Evolutionary conservation across 108 stramenopile species (phyloP), one percentile per base, ranked within the genome.

Genomic region (Parietichytrium sp.): DNA sequence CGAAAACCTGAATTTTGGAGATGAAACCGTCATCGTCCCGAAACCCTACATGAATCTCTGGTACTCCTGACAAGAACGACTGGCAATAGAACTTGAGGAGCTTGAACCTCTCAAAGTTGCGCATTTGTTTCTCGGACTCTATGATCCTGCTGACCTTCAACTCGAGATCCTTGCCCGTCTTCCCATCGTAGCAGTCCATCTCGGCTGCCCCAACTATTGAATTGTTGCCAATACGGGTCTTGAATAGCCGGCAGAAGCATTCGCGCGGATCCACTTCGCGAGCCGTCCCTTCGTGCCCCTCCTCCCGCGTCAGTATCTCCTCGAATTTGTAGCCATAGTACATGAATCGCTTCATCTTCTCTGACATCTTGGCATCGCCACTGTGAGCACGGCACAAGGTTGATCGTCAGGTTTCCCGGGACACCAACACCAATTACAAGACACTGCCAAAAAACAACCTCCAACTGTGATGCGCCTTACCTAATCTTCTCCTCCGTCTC

Each of bases 271-370:
- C 79, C 1, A 79, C 50, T 25, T 6, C 47, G 23, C 78, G 78
- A 4, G 79, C 26, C 30, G 13, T 51, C 3, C 26, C 1, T 13
- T 79, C 49, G n/a, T 51, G 16, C 23, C 61, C 61, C 38, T 36
- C 38, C 10, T 31, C 29, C 61, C 61, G 61, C 29, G 79, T 79
- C 25, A 49, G 27, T 16, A 79, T 15, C 25, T 49, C 79, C 79
- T 79, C 79, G 51, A 79, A 79, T 27, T 50, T 49, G 79, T 79
- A 79, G 49, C 79, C 79, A 50, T 51, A 79, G 51, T 49, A 79
- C 61, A 72, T 72, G 61, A 72, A 72, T 12, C 42, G 33, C 20
- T 72, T 72, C 4, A 45, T 33, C 38, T 45, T 36, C n/a, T n/a
- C n/a, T 2, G 38, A 10, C 61, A 72, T 72, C 38, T 72, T 72